These are phyloP conservation scores for Ophiocordyceps camponoti-leonardi DNA, from an alignment of 2,329 filamentous ascomycete species.

Conservation along the genomic window DNA sequence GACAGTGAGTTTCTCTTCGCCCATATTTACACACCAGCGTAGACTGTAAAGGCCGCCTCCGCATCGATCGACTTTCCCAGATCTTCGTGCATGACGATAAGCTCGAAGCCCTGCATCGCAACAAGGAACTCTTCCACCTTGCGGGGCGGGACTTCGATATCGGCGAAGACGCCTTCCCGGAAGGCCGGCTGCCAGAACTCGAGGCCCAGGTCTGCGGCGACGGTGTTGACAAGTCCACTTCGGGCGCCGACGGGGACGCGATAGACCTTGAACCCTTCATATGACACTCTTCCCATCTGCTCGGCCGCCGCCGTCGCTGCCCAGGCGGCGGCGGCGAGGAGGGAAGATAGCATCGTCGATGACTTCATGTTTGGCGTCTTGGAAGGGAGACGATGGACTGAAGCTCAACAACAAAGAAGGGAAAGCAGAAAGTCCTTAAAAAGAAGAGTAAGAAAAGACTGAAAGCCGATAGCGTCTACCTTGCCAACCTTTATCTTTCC, in stretches of 20 bases:
- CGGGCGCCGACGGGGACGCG: conserved; percentile 20
- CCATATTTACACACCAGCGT: conserved; percentile 10
- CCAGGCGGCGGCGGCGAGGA: conserved; percentile 5
- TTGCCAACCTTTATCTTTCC: background rate
- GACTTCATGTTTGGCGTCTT: conserved; percentile 8
- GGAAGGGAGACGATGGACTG: no score
- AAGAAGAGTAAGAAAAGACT: no score
- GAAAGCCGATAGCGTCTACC: background rate
- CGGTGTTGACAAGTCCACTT: conserved; percentile 13
- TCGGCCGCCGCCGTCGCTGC: background rate
- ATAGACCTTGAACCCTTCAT: conserved; percentile 27
- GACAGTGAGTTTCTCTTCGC: no score
- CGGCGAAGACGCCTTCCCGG: conserved; percentile 16
- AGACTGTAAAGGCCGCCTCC: conserved; percentile 14
- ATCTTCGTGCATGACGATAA: conserved; percentile 19
- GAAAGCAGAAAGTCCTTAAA: no score
- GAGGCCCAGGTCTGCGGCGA: conserved; percentile 17
- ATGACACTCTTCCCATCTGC: conserved; percentile 12
- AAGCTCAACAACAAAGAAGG: background rate
- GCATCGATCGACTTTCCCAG: conserved; percentile 19
- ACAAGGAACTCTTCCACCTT: conserved; percentile 15
- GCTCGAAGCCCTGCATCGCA: conserved; percentile 13
- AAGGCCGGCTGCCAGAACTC: conserved; percentile 18
- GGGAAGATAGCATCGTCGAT: conserved; percentile 3
- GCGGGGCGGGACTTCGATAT: conserved; percentile 21